phyloP scores from a whole-genome alignment of 1,139 yeast species.

The Geotrichum cucujoidarum region DNA sequence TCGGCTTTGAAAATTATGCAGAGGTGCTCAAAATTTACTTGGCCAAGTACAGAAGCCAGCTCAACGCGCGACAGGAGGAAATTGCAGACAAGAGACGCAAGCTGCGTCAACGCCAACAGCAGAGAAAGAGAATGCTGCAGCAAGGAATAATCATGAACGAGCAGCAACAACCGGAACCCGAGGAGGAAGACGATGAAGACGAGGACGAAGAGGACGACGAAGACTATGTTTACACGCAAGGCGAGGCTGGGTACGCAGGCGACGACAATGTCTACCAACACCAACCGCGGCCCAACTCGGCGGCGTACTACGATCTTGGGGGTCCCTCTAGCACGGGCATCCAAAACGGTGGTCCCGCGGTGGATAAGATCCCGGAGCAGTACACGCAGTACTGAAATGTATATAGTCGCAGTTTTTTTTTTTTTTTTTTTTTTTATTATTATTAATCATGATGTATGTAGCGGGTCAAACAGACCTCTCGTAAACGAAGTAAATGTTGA shows the following conservation, averaged over 20 bases:
- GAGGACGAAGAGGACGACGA: neutral
- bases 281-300: no score
- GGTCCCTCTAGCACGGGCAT: no score
- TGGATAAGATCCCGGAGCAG: neutral
- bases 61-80: conserved; percentile 11
- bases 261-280: no score
- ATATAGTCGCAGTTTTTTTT: neutral
- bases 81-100: conserved; percentile 11
- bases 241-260: no score
- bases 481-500: no score
- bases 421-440: neutral
- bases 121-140: neutral
- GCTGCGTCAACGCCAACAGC: conserved; percentile 5
- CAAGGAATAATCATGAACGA: no score
- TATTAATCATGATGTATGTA: no score
- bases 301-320: no score
- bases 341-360: neutral
- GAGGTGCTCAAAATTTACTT: conserved; percentile 65
- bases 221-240: neutral
- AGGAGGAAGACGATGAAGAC: neutral
- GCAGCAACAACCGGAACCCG: neutral
- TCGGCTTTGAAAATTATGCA: conserved; percentile 69
- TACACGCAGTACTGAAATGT: neutral
- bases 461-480: no score
- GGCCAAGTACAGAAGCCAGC: conserved; percentile 51